phyloP scores from a whole-genome alignment of 2,329 filamentous ascomycete species.

The Torrubiella hemipterigena region DNA sequence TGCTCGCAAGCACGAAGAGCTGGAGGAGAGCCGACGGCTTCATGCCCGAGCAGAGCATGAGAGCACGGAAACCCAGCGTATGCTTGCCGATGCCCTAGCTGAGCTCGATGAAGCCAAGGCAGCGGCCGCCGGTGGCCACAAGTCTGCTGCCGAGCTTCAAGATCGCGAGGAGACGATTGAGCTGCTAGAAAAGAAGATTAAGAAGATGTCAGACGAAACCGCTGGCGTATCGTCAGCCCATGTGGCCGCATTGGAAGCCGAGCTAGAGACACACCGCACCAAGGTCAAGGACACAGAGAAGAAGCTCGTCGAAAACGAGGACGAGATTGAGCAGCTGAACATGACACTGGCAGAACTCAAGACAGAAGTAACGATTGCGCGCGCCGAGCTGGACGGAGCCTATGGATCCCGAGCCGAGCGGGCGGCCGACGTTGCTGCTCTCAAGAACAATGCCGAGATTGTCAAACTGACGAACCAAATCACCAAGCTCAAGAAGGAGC shows the following conservation, averaged over 20 bases:
- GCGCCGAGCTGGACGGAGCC: conserved; percentile 49
- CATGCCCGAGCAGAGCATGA: conserved; percentile 25
- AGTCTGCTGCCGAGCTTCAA: conserved; percentile 20
- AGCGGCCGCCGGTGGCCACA: conserved; percentile 11
- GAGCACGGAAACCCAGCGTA: conserved; percentile 26
- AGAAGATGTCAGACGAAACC: conserved; percentile 17
- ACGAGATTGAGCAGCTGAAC: conserved; percentile 37
- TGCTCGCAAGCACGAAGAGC: conserved; percentile 42
- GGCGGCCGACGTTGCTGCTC: conserved; percentile 43
- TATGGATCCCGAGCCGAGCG: conserved; percentile 48
- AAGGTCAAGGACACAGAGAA: conserved; percentile 24
- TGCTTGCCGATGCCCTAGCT: conserved; percentile 34
- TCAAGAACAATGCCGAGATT: conserved; percentile 35
- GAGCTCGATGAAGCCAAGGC: conserved; percentile 30
- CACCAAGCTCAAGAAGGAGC: conserved; percentile 36
- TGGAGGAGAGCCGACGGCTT: conserved; percentile 30
- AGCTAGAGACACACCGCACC: conserved; percentile 11
- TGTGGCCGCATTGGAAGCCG: conserved; percentile 7
- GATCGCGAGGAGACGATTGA: conserved; percentile 31
- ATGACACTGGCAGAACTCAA: conserved; percentile 44
- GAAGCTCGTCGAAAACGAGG: conserved; percentile 34
- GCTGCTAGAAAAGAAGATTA: conserved; percentile 29
- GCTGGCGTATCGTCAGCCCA: conserved; percentile 14
- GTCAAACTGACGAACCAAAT: conserved; percentile 34
- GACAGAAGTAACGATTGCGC: conserved; percentile 48